These are phyloP conservation scores for Penicillium psychrosexuale DNA, from an alignment of 2,329 filamentous ascomycete species.

Conservation along the genomic window DNA sequence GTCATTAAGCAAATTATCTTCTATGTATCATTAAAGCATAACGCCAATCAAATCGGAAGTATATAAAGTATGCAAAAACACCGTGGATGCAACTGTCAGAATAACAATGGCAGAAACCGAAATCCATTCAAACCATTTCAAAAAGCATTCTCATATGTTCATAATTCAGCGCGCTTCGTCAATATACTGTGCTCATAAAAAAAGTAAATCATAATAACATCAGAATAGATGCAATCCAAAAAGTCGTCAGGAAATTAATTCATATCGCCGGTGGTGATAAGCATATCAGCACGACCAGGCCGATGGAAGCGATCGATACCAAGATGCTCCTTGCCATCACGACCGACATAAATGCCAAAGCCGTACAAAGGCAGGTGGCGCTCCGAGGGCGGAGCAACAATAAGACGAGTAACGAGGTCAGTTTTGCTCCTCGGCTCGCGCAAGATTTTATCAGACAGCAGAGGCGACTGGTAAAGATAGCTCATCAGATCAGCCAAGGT, in stretches of 20 bases:
- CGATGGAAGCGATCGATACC: conserved; percentile 57
- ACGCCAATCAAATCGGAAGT: background rate
- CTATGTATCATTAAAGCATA: background rate
- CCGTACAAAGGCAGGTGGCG: conserved; percentile 48
- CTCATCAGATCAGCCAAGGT: conserved; percentile 74
- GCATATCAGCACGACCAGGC: conserved; percentile 43
- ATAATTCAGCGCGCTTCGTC: background rate
- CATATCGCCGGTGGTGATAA: conserved; percentile 38
- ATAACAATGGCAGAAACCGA: background rate
- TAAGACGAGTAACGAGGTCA: conserved; percentile 67
- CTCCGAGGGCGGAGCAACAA: conserved; percentile 49
- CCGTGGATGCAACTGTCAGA: conserved; percentile 9
- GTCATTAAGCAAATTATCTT: background rate
- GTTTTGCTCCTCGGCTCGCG: conserved; percentile 62
- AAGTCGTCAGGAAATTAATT: conserved; percentile 15
- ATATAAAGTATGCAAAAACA: conserved; percentile 2
- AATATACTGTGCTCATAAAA: background rate
- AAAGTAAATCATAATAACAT: conserved; percentile 7
- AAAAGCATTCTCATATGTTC: background rate
- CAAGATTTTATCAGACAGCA: conserved; percentile 71
- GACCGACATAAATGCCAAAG: conserved; percentile 56
- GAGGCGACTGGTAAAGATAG: conserved; percentile 69
- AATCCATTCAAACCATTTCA: background rate
- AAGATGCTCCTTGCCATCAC: conserved; percentile 58
- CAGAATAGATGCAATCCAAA: conserved; percentile 2